phyloP scores from a whole-genome alignment of 2,329 filamentous ascomycete species.

The Sarocladium kiliense region DNA sequence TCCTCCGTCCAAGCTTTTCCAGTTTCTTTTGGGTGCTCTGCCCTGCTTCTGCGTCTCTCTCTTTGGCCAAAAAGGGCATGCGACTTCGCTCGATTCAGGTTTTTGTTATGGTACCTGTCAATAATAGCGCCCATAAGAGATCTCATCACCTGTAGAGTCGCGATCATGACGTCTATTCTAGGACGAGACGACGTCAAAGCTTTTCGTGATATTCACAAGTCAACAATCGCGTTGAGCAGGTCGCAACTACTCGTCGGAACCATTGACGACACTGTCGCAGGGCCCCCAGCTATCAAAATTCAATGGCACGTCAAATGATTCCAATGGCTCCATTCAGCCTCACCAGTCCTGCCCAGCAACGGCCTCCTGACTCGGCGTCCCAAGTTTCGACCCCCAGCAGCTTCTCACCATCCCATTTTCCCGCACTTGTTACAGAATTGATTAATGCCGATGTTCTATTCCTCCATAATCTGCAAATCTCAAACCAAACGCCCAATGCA shows the following conservation, averaged over 20 bases:
- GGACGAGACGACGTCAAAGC: not conserved
- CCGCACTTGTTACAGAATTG: not conserved
- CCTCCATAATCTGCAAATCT: not conserved
- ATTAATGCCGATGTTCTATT: not conserved
- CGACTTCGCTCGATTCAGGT: constrained; percentile 1
- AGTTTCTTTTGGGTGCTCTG: not conserved
- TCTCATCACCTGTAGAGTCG: not conserved
- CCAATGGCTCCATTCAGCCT: constrained; percentile 3
- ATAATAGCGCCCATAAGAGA: not conserved
- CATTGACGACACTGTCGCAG: not conserved
- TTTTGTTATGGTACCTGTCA: not conserved
- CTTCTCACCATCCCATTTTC: not conserved
- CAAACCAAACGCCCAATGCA: not conserved
- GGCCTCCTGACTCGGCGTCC: not conserved
- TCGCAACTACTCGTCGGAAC: not conserved
- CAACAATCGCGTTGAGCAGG: not conserved
- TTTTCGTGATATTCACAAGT: not conserved
- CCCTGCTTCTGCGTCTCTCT: not conserved
- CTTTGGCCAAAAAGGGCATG: not conserved
- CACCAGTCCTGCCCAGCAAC: not conserved
- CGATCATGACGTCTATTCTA: not conserved
- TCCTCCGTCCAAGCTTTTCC: constrained; percentile 3
- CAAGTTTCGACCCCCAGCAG: constrained; percentile 3
- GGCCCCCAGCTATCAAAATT: not conserved
- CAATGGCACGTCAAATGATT: not conserved